Evolutionary conservation across 108 stramenopile species (phyloP), one percentile per base, ranked within the genome.

Genomic region (Pseudonitzschia multiseries): DNA sequence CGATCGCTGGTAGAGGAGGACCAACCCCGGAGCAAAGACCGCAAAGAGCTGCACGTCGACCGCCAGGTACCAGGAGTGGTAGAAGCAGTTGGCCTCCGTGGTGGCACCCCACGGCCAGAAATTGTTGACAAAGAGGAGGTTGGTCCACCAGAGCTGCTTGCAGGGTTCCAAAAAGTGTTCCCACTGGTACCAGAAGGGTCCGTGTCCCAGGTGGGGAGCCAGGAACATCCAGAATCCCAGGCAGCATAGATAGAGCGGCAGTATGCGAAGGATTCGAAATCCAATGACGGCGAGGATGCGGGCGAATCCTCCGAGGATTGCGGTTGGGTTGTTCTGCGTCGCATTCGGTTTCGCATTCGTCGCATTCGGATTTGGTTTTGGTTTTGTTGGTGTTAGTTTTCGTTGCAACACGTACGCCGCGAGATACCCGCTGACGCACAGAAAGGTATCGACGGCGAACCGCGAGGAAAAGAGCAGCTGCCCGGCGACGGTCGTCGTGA

Each of bases 161-260:
- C 86, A 87, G 13, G 83, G 81, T 52, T 67, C 64, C 36, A 87
- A 50, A 31, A 83, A 78, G 44, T 68, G 32, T 33, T 76, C 62
- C 81, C 81, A 87, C 59, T 84, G 83, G 70, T 83, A 84, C 86
- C 86, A 87, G 70, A 87, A 87, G 13, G 86, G 86, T 28, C 86
- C 86, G 17, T 52, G 57, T 24, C 78, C 78, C 40, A 81, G 18
- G 66, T 81, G 80, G 2, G 80, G 80, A 9, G 86, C 86, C 26
- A 84, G 67, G 28, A 68, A 73, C 32, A 70, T 79, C 70, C 79
- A 87, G 61, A 87, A 84, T 44, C 72, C 68, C 36, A 87, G 43
- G 33, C 71, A 76, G 24, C 77, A 40, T 15, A 71, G 17, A 50
- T 87, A 87, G 0, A 84, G 33, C 8, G 86, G 86, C 41, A 87